These are phyloP conservation scores for Achaetomium macrosporum DNA, from an alignment of 2,329 filamentous ascomycete genomes.

Conservation along the genomic window DNA sequence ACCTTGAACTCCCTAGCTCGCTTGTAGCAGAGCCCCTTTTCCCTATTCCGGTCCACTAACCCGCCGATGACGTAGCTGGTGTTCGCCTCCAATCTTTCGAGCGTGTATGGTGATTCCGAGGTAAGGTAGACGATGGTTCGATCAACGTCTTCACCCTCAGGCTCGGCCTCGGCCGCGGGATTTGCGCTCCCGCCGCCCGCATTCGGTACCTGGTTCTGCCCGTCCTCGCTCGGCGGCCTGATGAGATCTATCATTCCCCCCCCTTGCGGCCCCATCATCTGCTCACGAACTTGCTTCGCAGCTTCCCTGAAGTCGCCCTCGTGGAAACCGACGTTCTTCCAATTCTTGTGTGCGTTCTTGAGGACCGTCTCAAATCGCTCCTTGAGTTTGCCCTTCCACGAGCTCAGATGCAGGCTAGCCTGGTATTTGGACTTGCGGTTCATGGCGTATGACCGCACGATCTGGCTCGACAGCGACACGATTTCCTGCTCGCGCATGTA, in stretches of 20 bases:
- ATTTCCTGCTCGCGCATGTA: slow-evolving; percentile 85
- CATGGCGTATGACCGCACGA: slow-evolving; percentile 85
- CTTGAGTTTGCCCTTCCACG: slow-evolving; percentile 69
- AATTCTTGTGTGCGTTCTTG: slow-evolving; percentile 63
- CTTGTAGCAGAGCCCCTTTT: slow-evolving; percentile 91
- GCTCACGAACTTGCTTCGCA: slow-evolving; percentile 56
- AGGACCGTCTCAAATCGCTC: slow-evolving; percentile 75
- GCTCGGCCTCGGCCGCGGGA: slow-evolving; percentile 11
- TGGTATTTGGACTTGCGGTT: slow-evolving; percentile 65
- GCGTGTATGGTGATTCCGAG: slow-evolving; percentile 80
- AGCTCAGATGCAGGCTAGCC: slow-evolving; percentile 68
- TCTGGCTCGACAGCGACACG: slow-evolving; percentile 73
- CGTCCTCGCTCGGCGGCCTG: slow-evolving; percentile 27
- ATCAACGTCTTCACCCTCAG: slow-evolving; percentile 31
- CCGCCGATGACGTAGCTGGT: slow-evolving; percentile 91
- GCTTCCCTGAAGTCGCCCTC: slow-evolving; percentile 69
- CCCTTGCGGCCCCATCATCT: slow-evolving; percentile 55
- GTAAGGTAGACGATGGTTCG: slow-evolving; percentile 73
- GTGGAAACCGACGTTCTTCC: slow-evolving; percentile 72
- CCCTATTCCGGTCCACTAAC: slow-evolving; percentile 89
- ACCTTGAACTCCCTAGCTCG: slow-evolving; percentile 69
- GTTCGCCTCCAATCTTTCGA: slow-evolving; percentile 77
- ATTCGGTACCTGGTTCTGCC: slow-evolving; percentile 30
- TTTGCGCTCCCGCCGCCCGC: slow-evolving; percentile 15
- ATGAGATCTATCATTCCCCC: slow-evolving; percentile 58